Base-by-base conservation (phyloP, 805 yeast genomes). In the Ogataea glucozyma region DNA sequence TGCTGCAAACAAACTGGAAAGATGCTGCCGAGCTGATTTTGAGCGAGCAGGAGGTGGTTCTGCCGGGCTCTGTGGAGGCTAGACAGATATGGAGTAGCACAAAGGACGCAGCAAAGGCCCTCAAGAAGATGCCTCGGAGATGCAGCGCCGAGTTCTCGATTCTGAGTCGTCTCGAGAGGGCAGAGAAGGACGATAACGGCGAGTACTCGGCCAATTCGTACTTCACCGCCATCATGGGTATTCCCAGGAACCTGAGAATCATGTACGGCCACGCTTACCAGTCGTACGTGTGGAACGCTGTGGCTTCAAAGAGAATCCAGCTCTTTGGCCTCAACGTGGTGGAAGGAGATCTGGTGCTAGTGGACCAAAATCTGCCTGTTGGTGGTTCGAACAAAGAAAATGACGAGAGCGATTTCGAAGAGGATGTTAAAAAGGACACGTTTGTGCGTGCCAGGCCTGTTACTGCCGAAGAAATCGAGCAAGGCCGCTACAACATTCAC, bases 211-310 rank as follows among this genome's bases (percentile, higher is more conserved):
- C 66, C 3, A 71, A 73, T 41, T 71, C 85, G n/a, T 87, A 81
- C 61, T 81, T 87, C 57, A 79, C 78, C 46, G 93, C 95, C 2
- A 75, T 95, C 33, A 82, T 85, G 84, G 79, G 88, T 44, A 85
- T 93, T 52, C 98, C 99, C 24, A 78, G 96, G 64, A 90, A 90
- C 60, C 71, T 93, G 60, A 75, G 97, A 61, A 79, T 90, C 45
- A 91, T 93, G 95, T 93, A 93, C 60, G 96, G 86, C 2, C 99
- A 93, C 65, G 96, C 99, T 3, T 95, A 95, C 63, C 99, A 93
- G 67, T 88, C 97, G 50, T 93, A 83, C 58, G 78, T 93, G 21
- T 95, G 99, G 99, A 95, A 95, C 60, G 61, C 74, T 40, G 95
- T 83, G 26, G 91, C 89, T 1, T 83, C 95, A 39, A 77, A 76